Base-by-base conservation (phyloP, 75 land plant species). In the Sequoia sempervirens region DNA sequence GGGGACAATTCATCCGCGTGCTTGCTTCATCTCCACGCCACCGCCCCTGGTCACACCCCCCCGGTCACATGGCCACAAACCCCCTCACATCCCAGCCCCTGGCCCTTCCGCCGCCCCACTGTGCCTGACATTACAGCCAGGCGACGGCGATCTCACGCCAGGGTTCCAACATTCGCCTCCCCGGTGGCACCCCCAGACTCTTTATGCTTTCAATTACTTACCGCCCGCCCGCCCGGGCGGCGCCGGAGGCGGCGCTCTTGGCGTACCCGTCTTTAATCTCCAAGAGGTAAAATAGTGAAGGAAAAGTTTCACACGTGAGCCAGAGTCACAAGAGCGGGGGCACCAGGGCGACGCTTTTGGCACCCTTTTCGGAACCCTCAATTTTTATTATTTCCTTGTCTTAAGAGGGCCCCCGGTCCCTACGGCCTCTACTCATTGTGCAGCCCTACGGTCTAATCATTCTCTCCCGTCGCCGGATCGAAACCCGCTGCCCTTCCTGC, bases 241-340 rank as follows among this genome's bases (percentile, higher is more conserved):
- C 80, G 80, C 50, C 80, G 50, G 15, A 30, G 80, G 50, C 80
- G 80, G 50, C 80, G 80, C 30, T 32, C 47, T 12, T 3, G 80
- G 38, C 8, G 6, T n/a, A 28, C 28, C 68, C 15, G 14, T 2
- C 32, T 32, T 7, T 30, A 11, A 32, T 32, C 2, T 37, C 73
- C 2, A 78, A 38, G 30, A 38, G 9, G 79, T 5, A 8, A 41
- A 45, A 45, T 43, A 78, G 80, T 78, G 80, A 78, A 78, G 32
- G 80, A 43, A 78, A 78, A 78, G 80, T 78, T 78, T 78, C 80
- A 43, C 80, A 78, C 80, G 80, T 78, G 80, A 78, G 80, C 80
- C 43, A 23, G 23, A 37, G n/a, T n/a, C n/a, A n/a, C n/a, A n/a
- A n/a, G n/a, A n/a, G 1, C 20, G 11, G 50, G 10, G 10, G 10